These are phyloP conservation scores for Monosporozyma aquatica DNA, from an alignment of 805 yeast species.

Conservation along the genomic window DNA sequence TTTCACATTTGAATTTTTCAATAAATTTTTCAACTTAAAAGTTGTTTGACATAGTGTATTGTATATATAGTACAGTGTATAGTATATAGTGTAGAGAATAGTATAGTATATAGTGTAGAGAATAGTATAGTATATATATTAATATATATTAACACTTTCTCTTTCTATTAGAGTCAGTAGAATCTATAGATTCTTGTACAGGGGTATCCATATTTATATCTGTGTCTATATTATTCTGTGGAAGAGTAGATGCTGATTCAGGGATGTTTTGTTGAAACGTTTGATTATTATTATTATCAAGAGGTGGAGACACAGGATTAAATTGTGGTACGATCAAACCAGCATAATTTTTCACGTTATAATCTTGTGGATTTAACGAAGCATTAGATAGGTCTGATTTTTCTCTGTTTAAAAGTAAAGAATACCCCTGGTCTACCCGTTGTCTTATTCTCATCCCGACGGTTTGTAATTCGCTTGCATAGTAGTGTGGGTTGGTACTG, in stretches of 20 bases:
- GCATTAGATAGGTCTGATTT: neutral
- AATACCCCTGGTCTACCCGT: slow-evolving; percentile 54
- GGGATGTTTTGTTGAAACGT: neutral
- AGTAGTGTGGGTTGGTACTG: slow-evolving; percentile 18
- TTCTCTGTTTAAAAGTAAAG: neutral
- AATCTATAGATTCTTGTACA: neutral
- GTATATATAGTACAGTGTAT: too few species aligned
- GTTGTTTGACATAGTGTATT: too few species aligned
- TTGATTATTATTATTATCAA: neutral
- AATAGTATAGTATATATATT: too few species aligned
- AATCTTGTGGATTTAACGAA: slow-evolving; percentile 1
- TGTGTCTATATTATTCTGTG: neutral
- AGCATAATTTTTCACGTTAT: slow-evolving; percentile 18
- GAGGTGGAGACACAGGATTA: slow-evolving; percentile 2
- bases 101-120: too few species aligned
- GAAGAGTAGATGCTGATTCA: too few species aligned
- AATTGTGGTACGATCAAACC: slow-evolving; percentile 20
- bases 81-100: too few species aligned
- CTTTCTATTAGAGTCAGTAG: slow-evolving; percentile 3
- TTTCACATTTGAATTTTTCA: too few species aligned
- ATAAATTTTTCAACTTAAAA: too few species aligned
- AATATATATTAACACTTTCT: slow-evolving; percentile 1
- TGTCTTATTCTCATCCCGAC: slow-evolving; percentile 68
- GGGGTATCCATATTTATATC: neutral
- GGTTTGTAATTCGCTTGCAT: slow-evolving; percentile 36